A percentile compares a stretch with the other conserved stretches of the same genome.
Evolutionary conservation across 345 rosid species (phyloP).

Genomic region (Nasturtium officinale): DNA sequence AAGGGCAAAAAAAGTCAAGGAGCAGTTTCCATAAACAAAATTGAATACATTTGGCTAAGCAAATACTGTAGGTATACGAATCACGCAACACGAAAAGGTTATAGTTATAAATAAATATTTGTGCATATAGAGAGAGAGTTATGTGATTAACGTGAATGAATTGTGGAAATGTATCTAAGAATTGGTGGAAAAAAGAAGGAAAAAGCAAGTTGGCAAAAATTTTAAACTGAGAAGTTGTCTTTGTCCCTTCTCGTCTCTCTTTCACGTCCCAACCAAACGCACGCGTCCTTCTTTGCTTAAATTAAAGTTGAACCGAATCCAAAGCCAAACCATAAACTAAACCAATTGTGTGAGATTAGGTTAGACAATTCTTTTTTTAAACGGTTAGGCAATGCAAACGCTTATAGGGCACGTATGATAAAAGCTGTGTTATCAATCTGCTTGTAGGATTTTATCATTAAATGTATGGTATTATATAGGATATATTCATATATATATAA

Average conservation of each 20-base stretch:
- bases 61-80: constrained; percentile 26
- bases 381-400: constrained; percentile 3
- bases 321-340: constrained; percentile 24
- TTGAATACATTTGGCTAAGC: constrained; percentile 7
- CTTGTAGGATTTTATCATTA: no score
- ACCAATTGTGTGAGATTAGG: constrained; percentile 7
- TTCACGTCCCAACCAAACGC: constrained; percentile 40
- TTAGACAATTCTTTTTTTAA: neutral
- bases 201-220: constrained; percentile 28
- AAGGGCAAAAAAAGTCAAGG: constrained; percentile 32
- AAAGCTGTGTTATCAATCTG: no score
- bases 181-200: neutral
- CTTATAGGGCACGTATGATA: neutral
- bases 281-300: constrained; percentile 24
- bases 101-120: constrained; percentile 17
- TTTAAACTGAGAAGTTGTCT: constrained; percentile 28
- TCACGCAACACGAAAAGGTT: neutral
- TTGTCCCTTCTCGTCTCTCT: constrained; percentile 31
- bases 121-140: neutral
- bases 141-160: constrained; percentile 23
- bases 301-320: constrained; percentile 30
- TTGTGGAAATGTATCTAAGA: neutral
- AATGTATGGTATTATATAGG: no score
- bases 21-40: constrained; percentile 36
- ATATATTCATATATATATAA: no score